These are phyloP conservation scores for Gossypium schwendimanii DNA, from an alignment of 441 rosid genomes.

Conservation along the genomic window DNA sequence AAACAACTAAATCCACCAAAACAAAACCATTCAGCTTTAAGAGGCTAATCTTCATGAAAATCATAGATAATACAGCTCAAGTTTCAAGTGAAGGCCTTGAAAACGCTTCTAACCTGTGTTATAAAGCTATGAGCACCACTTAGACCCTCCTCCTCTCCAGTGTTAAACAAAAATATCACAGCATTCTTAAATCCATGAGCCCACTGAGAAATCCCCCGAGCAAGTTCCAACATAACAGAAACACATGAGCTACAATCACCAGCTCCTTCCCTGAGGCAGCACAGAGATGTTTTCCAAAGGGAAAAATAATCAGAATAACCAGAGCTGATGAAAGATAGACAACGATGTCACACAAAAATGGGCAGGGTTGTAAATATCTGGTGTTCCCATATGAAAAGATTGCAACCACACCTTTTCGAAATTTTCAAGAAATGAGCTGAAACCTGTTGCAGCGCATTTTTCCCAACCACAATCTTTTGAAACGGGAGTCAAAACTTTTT, in stretches of 20 bases:
- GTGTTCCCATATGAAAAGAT: background rate
- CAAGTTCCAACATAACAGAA: conserved; percentile 92
- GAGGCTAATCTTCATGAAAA: conserved; percentile 1
- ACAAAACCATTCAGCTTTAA: background rate
- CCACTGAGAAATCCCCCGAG: conserved; percentile 85
- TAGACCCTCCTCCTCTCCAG: conserved; percentile 96
- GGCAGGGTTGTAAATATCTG: background rate
- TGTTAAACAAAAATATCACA: conserved; percentile 77
- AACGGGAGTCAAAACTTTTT: background rate
- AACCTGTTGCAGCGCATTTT: background rate
- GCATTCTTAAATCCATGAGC: conserved; percentile 91
- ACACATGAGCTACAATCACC: conserved; percentile 98
- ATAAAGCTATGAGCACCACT: conserved; percentile 96
- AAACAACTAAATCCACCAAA: background rate
- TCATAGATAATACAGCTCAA: background rate
- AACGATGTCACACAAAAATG: background rate
- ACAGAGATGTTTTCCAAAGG: background rate
- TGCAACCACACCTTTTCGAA: background rate
- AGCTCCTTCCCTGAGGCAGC: conserved; percentile 72
- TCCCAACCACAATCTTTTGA: background rate
- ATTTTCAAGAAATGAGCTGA: background rate
- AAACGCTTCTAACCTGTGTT: conserved; percentile 62
- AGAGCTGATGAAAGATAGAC: background rate
- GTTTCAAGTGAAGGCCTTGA: background rate
- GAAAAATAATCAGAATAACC: background rate